These are phyloP conservation scores for Aegle marmelos DNA, from an alignment of 345 rosid genomes.

Conservation along the genomic window DNA sequence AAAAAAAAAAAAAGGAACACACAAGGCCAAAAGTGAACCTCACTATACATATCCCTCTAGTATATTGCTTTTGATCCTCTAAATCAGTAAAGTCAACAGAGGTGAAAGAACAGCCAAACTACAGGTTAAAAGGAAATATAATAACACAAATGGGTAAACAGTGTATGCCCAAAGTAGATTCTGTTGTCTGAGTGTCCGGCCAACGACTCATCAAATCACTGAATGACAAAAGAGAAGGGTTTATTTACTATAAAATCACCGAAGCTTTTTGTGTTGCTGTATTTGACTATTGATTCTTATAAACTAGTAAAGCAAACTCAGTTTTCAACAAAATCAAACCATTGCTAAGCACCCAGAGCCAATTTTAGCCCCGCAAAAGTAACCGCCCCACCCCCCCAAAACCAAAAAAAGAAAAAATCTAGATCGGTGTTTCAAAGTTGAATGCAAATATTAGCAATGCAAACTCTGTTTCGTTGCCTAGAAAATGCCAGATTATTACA, in stretches of 20 bases:
- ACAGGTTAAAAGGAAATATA: slow-evolving; percentile 15
- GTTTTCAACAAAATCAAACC: slow-evolving; percentile 22
- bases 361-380: slow-evolving; percentile 20
- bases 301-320: slow-evolving; percentile 2
- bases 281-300: slow-evolving; percentile 23
- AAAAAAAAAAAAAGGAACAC: slow-evolving; percentile 7
- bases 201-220: slow-evolving; percentile 5
- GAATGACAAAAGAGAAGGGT: not conserved
- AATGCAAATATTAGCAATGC: not conserved
- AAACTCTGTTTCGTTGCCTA: slow-evolving; percentile 8
- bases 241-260: not conserved
- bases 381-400: too few species aligned
- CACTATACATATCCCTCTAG: slow-evolving; percentile 14
- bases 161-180: slow-evolving; percentile 5
- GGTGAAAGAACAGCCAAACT: slow-evolving; percentile 27
- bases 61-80: slow-evolving; percentile 27
- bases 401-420: not conserved
- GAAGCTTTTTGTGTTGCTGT: slow-evolving; percentile 2
- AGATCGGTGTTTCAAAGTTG: not conserved
- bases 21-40: slow-evolving; percentile 12
- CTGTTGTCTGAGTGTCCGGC: slow-evolving; percentile 9
- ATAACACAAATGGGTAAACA: not conserved
- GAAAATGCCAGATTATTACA: slow-evolving; percentile 14
- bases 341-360: not conserved
- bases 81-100: slow-evolving; percentile 35